These are phyloP conservation scores for Emericellopsis atlantica DNA, from an alignment of 2,329 filamentous ascomycete species.

Conservation along the genomic window DNA sequence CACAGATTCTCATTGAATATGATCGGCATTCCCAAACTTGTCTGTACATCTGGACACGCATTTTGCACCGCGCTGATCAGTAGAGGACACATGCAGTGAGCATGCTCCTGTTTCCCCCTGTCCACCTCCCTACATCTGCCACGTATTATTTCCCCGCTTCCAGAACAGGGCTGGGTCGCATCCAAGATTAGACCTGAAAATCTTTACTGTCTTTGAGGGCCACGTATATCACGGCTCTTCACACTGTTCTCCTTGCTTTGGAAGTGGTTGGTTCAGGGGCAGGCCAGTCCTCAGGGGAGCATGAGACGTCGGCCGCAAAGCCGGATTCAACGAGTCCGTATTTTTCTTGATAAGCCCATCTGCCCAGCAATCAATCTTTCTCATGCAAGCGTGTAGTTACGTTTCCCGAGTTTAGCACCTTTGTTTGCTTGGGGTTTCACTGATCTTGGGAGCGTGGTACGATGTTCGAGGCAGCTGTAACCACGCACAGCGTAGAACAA, in stretches of 20 bases:
- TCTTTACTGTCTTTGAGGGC: background rate
- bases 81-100: background rate
- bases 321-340: background rate
- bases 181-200: background rate
- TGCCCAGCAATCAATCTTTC: too few relatives aligned
- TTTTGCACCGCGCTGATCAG: background rate
- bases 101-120: background rate
- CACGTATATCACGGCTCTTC: background rate
- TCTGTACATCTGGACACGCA: background rate
- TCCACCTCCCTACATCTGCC: background rate
- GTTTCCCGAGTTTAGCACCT: too few relatives aligned
- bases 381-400: too few relatives aligned
- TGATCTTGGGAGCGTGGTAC: too few relatives aligned
- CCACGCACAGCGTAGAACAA: too few relatives aligned
- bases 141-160: background rate
- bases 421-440: too few relatives aligned
- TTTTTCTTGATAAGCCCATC: background rate
- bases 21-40: background rate
- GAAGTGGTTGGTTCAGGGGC: background rate
- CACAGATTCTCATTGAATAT: background rate
- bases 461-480: too few relatives aligned
- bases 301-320: background rate
- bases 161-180: background rate
- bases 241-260: background rate
- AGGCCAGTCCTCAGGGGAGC: too few relatives aligned